phyloP scores from a whole-genome alignment of 176 grass and related monocot species.

The Dendrocalamus sinicus region DNA sequence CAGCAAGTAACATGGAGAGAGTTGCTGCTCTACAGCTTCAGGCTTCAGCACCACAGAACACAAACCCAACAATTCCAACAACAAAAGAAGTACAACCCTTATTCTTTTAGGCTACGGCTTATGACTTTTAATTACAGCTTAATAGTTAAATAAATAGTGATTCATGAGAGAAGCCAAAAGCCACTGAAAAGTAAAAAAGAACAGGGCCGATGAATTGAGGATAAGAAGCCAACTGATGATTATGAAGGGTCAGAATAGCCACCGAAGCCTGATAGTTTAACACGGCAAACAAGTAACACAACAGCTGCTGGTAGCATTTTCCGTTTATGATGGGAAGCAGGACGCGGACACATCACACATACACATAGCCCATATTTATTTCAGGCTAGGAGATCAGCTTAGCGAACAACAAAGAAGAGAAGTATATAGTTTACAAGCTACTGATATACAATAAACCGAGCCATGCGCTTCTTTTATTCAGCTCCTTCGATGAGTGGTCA shows the following conservation, averaged over 20 bases:
- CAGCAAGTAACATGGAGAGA: neutral
- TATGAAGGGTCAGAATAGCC: neutral
- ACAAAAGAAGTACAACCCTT: neutral
- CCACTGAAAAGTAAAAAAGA: no score
- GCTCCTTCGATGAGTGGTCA: constrained; percentile 16
- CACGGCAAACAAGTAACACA: neutral
- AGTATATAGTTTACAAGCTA: constrained; percentile 25
- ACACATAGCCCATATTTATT: neutral
- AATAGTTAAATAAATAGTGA: no score
- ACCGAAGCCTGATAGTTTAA: constrained; percentile 24
- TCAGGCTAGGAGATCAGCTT: constrained; percentile 15
- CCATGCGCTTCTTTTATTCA: constrained; percentile 37
- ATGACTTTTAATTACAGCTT: no score
- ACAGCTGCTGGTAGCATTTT: neutral
- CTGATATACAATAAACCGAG: neutral
- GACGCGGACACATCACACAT: neutral
- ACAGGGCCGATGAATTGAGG: neutral
- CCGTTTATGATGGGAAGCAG: neutral
- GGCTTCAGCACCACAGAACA: neutral
- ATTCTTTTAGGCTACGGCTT: no score
- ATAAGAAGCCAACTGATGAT: neutral
- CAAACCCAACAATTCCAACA: neutral
- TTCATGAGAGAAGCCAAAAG: no score
- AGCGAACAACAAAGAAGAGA: constrained; percentile 22
- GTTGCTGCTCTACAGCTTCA: neutral